These are phyloP conservation scores for Kwoniella europaea DNA, from an alignment of 768 basidiomycete genomes.

Conservation along the genomic window DNA sequence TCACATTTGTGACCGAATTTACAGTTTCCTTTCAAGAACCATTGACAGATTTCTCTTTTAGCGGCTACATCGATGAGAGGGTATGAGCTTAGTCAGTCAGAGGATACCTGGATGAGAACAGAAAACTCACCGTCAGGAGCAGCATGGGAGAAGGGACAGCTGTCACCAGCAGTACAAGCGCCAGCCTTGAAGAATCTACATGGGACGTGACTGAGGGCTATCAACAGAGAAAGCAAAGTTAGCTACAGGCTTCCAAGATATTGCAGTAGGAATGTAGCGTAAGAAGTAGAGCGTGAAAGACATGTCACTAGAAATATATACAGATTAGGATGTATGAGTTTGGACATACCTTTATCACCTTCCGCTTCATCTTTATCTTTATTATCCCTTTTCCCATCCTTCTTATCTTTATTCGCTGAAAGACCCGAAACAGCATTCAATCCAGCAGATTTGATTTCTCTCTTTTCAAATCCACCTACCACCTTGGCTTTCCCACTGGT, in stretches of 20 bases:
- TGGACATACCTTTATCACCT: constrained; percentile 31
- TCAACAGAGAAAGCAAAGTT: background rate
- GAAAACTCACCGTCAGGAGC: constrained; percentile 67
- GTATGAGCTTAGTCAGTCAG: background rate
- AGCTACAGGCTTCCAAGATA: too few relatives aligned
- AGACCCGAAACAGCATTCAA: constrained; percentile 5
- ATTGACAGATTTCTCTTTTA: constrained; percentile 59
- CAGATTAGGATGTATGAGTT: too few relatives aligned
- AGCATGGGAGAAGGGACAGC: constrained; percentile 93
- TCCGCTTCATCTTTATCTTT: constrained; percentile 19
- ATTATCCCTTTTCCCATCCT: constrained; percentile 12
- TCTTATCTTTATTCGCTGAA: constrained; percentile 8
- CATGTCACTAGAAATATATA: too few relatives aligned
- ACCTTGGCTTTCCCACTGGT: constrained; percentile 13
- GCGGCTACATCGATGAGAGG: constrained; percentile 34
- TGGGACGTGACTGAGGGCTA: constrained; percentile 71
- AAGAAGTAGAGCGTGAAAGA: too few relatives aligned
- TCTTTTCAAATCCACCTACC: constrained; percentile 49
- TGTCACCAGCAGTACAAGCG: constrained; percentile 87
- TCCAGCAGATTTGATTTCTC: constrained; percentile 24
- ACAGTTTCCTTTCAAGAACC: constrained; percentile 84
- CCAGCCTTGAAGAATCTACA: constrained; percentile 96
- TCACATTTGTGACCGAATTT: constrained; percentile 68
- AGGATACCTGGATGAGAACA: background rate
- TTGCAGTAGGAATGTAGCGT: too few relatives aligned